Evolutionary conservation across 2,329 filamentous ascomycete species (phyloP).

Genomic region (Elsinoe fawcettii): DNA sequence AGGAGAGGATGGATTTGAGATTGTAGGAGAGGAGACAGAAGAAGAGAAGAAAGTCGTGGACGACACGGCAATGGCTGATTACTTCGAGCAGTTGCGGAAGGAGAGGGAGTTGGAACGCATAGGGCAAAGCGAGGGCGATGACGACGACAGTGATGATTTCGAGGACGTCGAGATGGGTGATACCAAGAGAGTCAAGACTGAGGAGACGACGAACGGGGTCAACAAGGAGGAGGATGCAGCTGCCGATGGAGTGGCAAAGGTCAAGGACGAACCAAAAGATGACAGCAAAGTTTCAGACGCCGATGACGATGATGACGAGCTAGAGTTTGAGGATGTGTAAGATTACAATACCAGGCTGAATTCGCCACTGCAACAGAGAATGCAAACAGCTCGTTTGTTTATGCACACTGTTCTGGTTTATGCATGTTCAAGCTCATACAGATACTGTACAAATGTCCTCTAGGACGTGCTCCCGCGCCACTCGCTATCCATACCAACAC

Average conservation of each 20-base stretch:
- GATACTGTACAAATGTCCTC: neutral
- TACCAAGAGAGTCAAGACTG: conserved; percentile 21
- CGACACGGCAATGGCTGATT: conserved; percentile 54
- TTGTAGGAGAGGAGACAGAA: conserved; percentile 38
- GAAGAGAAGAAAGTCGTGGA: conserved; percentile 43
- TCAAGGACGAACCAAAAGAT: conserved; percentile 18
- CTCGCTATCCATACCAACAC: neutral
- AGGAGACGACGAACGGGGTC: conserved; percentile 28
- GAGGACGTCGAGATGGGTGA: conserved; percentile 49
- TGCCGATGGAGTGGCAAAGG: conserved; percentile 18
- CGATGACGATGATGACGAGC: conserved; percentile 41
- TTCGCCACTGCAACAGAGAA: neutral
- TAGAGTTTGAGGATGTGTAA: conserved; percentile 41
- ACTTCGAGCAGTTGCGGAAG: conserved; percentile 59
- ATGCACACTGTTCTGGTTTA: neutral
- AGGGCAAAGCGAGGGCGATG: conserved; percentile 42
- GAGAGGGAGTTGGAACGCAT: conserved; percentile 44
- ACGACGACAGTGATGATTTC: conserved; percentile 44
- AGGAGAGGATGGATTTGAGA: conserved; percentile 27
- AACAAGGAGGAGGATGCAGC: conserved; percentile 35
- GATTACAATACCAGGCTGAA: neutral
- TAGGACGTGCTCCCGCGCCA: neutral
- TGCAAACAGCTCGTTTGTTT: neutral
- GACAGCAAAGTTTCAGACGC: conserved; percentile 30
- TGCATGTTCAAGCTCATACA: neutral